Base-by-base conservation (phyloP, 495 filamentous ascomycete species). In the Chlorociboria aeruginascens region DNA sequence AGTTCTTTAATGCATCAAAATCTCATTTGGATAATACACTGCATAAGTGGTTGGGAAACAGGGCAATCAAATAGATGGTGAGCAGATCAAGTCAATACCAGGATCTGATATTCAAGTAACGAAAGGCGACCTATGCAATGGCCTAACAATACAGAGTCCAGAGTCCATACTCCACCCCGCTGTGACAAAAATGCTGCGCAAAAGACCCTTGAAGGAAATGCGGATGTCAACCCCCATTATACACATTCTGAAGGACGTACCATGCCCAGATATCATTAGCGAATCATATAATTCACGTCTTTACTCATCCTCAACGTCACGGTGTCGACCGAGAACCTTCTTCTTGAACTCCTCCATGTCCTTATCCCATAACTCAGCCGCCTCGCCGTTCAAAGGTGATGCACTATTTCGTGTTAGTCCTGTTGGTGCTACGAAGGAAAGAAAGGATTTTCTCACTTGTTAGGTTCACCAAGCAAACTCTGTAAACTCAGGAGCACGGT, bases 351-450 rank as follows among this genome's bases (percentile, higher is more conserved):
- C 86, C 38, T 75, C 74, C 34, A 83, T 77, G 64, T 97, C 76
- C 49, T 82, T 85, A 57, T 96, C 92, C 93, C 93, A 97, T 28
- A 97, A 72, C 61, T 95, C 86, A 12, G 92, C 92, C 17, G 92
- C 92, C 65, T 97, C 88, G 52, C 87, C 92, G 60, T 99, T 99
- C 48, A 99, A 70, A 0, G 92, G 92, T 54, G 86, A 93, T 50
- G 92, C 79, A 63, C 92, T 98, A 54, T 39, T 13, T 40, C 16
- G 2, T 7, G 50, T 54, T 36, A 50, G 36, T 40, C 56, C 9
- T 44, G 31, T 43, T 40, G 28, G 25, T 2, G 8, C 39, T 41
- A n/a, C 3, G 16, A 20, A 40, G 33, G 30, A 46, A 43, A 56
- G 34, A 32, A n/a, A 11, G n/a, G 0, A 9, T 13, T 20, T 45